These are phyloP conservation scores for Pichia sp. DNA, from an alignment of 1,139 yeast genomes.

Conservation along the genomic window DNA sequence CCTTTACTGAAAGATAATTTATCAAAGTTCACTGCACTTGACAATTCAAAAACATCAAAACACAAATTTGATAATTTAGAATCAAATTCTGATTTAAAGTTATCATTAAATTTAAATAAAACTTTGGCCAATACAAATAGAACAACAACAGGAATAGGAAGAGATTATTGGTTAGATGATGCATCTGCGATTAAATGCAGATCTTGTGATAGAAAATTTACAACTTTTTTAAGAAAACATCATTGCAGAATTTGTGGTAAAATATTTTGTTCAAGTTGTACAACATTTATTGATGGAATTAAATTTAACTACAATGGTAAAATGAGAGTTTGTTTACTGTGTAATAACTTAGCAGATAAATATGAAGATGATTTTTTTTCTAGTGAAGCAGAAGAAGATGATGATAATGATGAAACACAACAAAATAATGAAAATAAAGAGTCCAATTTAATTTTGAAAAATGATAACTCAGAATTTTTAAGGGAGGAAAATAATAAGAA, in stretches of 20 bases:
- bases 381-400: constrained; percentile 48
- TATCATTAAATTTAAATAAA: constrained; percentile 22
- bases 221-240: constrained; percentile 79
- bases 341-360: constrained; percentile 55
- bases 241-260: constrained; percentile 97
- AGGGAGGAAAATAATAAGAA: no score
- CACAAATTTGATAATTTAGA: not conserved
- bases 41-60: not conserved
- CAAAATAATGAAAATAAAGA: no score
- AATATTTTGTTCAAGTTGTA: constrained; percentile 86
- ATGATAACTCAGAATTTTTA: no score
- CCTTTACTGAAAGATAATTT: not conserved
- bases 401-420: constrained; percentile 1
- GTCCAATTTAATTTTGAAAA: no score
- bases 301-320: constrained; percentile 65
- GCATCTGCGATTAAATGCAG: constrained; percentile 53
- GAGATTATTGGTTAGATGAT: constrained; percentile 55
- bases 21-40: not conserved
- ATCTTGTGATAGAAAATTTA: constrained; percentile 49
- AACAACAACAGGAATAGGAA: constrained; percentile 27
- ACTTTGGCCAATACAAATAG: constrained; percentile 16
- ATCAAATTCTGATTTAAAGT: not conserved
- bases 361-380: constrained; percentile 54
- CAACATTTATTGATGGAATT: constrained; percentile 68
- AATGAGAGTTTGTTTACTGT: constrained; percentile 74